phyloP scores from a whole-genome alignment of 805 yeast genomes.

The Wickerhamomyces hampshirensis region DNA sequence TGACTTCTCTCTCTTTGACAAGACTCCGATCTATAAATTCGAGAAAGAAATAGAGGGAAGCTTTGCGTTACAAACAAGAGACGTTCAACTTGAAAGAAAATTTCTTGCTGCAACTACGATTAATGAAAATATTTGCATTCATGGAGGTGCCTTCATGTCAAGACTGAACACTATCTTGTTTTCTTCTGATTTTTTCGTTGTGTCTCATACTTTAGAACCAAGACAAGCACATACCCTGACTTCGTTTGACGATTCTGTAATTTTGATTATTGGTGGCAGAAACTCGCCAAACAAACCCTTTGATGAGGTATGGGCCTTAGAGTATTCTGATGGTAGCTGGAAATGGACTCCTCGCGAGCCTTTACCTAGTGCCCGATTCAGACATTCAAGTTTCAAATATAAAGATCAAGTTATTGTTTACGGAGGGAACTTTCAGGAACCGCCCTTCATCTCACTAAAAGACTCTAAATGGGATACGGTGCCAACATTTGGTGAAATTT shows the following conservation, averaged over 20 bases:
- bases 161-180: conserved; percentile 20
- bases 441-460: conserved; percentile 21
- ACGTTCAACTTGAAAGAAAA: conserved; percentile 11
- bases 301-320: conserved; percentile 39
- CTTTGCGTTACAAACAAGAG: conserved; percentile 3
- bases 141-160: conserved; percentile 33
- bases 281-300: conserved; percentile 48
- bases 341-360: conserved; percentile 37
- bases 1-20: conserved; percentile 3
- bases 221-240: conserved; percentile 59
- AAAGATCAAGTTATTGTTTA: conserved; percentile 36
- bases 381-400: conserved; percentile 42
- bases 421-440: conserved; percentile 40
- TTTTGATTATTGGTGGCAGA: conserved; percentile 63
- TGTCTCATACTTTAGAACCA: conserved; percentile 26
- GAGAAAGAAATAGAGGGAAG: neutral
- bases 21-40: neutral
- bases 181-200: conserved; percentile 11
- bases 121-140: conserved; percentile 17
- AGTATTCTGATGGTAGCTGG: conserved; percentile 7
- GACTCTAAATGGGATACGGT: conserved; percentile 8
- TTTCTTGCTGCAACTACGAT: conserved; percentile 8
- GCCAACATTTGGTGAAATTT: conserved; percentile 4
- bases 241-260: conserved; percentile 21
- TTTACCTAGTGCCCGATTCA: conserved; percentile 42